Base-by-base conservation (phyloP, 208 protist species). In the Blechomonas ayalai region DNA sequence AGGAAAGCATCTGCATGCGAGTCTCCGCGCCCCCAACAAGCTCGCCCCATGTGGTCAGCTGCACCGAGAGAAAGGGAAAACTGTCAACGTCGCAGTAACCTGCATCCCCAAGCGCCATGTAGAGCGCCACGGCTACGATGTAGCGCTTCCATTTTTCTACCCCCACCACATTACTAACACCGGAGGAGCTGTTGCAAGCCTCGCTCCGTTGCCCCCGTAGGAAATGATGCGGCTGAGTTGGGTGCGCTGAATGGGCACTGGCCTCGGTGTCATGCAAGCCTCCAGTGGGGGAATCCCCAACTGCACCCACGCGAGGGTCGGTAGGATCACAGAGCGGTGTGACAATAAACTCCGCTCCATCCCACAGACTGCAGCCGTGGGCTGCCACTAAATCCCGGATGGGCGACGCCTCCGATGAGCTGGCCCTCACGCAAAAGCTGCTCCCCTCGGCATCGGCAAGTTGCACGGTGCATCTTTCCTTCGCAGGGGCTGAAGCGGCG, bases 71-170 rank as follows among this genome's bases (percentile, higher is more conserved):
- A 35, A 78, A 81, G 0, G 76, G 76, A 12, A 83, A 46, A 18
- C 36, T 47, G 25, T 34, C 27, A 10, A 47, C 47, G 56, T 79
- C 73, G 50, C 66, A 84, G 24, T 61, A 66, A 3, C 67, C 62
- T 1, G 66, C 68, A 40, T 75, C 57, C 0, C 63, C 76, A 9
- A 85, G 50, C 13, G 69, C 43, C 18, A 76, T 48, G 43, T 86
- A 83, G 10, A 90, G 52, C 12, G 76, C 63, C 7, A 65, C 63
- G 1, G 59, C 48, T 9, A 63, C 68, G 43, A 49, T 52, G 52
- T 79, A 85, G 12, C 64, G 49, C 44, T 55, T 52, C 82, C 75
- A 90, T 24, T 43, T 35, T n/a, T 67, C 64, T 13, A 78, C 53
- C 1, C 54, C 40, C 18, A 33, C 18, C 20, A 13, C 24, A 23